Base-by-base conservation (phyloP, 2,329 filamentous ascomycete species). In the Diaporthe aspalathi region DNA sequence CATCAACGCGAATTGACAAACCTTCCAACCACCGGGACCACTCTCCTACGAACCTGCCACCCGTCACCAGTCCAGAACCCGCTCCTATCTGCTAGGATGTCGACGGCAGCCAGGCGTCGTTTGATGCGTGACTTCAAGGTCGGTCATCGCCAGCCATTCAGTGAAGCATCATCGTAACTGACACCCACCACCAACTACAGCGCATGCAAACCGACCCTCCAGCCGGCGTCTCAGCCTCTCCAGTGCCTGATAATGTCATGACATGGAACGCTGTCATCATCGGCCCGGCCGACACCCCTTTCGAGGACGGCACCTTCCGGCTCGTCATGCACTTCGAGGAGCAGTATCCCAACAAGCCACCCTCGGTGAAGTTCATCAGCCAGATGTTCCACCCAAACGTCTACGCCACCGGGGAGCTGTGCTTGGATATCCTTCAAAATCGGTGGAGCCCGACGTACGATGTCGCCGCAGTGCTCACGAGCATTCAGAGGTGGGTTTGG, bases 41-140 rank as follows among this genome's bases (percentile, higher is more conserved):
- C 57, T 45, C 20, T 57, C 14, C n/a, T 24, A 12, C 20, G 35
- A 14, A 8, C 43, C 40, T 57, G 27, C 27, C 17, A 56, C 9
- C 45, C 17, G 17, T 22, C 16, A 53, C 17, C 49, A n/a, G 22
- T 11, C n/a, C 35, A 29, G 20, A 24, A 69, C 16, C 7, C 53
- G 68, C 57, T 49, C 71, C 40, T 24, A 56, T 47, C 67, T 70
- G 53, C 73, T 76, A 80, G 63, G 72, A 87, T 82, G 95, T 98
- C 95, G 78, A 98, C 96, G 74, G 93, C 95, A 76, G 96, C 96
- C 76, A 93, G 96, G 81, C 93, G 96, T 81, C 94, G 96, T 81
- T 87, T 99, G 82, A 98, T 99, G 96, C 93, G 96, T 82, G 96
- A 98, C 87, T 98, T 98, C 90, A 98, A 98, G 93, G 94, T 97